phyloP scores from a whole-genome alignment of 1,139 yeast species.

The Scheffersomyces cryptocercus region DNA sequence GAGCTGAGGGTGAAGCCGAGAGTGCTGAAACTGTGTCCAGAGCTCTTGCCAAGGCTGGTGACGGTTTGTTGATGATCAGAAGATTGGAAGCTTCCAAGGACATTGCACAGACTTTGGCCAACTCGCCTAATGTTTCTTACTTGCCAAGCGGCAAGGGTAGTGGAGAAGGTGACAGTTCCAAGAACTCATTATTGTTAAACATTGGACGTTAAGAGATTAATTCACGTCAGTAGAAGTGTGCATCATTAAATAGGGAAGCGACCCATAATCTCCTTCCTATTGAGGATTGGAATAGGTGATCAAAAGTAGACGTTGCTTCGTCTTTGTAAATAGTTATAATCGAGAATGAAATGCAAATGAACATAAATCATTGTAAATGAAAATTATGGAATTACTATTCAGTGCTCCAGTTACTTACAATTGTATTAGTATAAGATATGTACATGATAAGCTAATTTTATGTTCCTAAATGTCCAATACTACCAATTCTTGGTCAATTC shows the following conservation, averaged over 20 bases:
- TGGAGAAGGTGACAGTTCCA: slow-evolving; percentile 28
- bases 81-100: slow-evolving; percentile 96
- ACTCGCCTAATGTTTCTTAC: slow-evolving; percentile 86
- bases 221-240: too few relatives aligned
- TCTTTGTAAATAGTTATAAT: too few relatives aligned
- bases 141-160: slow-evolving; percentile 62
- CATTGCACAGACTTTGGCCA: slow-evolving; percentile 84
- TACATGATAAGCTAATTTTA: too few relatives aligned
- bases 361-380: too few relatives aligned
- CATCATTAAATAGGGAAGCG: too few relatives aligned
- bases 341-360: too few relatives aligned
- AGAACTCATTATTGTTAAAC: slow-evolving; percentile 42
- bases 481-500: slow-evolving; percentile 50
- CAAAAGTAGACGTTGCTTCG: too few relatives aligned
- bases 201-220: slow-evolving; percentile 30
- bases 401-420: neutral
- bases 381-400: neutral
- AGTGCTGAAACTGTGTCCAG: slow-evolving; percentile 94
- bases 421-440: neutral
- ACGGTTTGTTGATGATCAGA: slow-evolving; percentile 90
- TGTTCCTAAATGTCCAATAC: slow-evolving; percentile 34
- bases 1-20: slow-evolving; percentile 99
- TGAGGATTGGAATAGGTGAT: too few relatives aligned
- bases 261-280: too few relatives aligned
- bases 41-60: slow-evolving; percentile 94